phyloP scores from a whole-genome alignment of 2,329 filamentous ascomycete species.

The Claviceps sp. region DNA sequence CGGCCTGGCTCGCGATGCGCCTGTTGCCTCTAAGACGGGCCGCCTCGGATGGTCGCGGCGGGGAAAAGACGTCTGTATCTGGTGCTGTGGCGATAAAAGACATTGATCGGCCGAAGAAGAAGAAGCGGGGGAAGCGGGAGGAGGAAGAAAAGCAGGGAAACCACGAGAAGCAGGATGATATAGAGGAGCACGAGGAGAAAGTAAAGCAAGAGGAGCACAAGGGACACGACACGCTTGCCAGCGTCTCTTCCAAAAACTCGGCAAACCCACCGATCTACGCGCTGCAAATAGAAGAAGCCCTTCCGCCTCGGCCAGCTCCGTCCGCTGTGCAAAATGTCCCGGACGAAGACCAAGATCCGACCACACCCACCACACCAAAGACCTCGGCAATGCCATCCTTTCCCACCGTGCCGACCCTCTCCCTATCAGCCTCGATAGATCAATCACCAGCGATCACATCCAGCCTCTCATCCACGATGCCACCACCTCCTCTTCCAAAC shows the following conservation, averaged over 20 bases:
- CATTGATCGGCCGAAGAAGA: too few species aligned
- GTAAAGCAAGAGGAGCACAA: too few species aligned
- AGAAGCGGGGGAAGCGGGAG: too few species aligned
- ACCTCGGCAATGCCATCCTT: conserved; percentile 19
- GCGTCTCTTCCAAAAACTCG: not conserved
- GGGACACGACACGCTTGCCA: too few species aligned
- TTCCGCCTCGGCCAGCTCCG: conserved; percentile 17
- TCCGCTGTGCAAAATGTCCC: conserved; percentile 6
- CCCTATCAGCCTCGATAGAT: conserved; percentile 18
- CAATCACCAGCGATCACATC: conserved; percentile 3
- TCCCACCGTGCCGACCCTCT: conserved; percentile 30
- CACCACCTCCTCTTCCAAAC: conserved; percentile 17
- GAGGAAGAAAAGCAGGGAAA: too few species aligned
- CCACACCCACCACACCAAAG: conserved; percentile 35
- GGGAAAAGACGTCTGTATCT: conserved; percentile 3
- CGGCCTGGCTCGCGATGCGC: conserved; percentile 29
- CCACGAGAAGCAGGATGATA: too few species aligned
- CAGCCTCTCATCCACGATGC: conserved; percentile 8
- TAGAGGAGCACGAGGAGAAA: too few species aligned
- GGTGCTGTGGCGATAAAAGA: too few species aligned
- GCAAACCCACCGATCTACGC: not conserved
- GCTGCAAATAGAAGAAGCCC: conserved; percentile 19
- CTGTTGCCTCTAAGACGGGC: conserved; percentile 13
- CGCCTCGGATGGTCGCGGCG: not conserved
- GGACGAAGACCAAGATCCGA: conserved; percentile 17